Base-by-base conservation (phyloP, 257 asterid genomes). In the Forsythia suspensa region DNA sequence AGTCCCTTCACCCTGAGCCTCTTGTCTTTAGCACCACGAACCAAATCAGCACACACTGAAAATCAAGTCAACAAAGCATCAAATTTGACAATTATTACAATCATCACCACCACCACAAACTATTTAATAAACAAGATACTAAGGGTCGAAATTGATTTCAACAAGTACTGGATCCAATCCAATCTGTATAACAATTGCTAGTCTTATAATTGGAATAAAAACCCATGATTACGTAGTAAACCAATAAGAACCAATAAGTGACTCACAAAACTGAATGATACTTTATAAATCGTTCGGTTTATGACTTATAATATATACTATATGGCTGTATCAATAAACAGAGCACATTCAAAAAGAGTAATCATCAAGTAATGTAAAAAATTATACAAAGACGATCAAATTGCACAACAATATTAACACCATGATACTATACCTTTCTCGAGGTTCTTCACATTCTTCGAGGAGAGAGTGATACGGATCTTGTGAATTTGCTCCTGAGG, bases 401-500 rank as follows among this genome's bases (percentile, higher is more conserved):
- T 42, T 66, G 16, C 18, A 66, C 42, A 67, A 36, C 15, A 16
- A 34, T 44, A 10, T 44, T 2, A 2, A 44, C 15, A 44, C 51
- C 41, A 9, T 67, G 21, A 5, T 0, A 6, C 16, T 20, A 67
- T 7, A 89, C 93, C 91, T 84, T 89, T 89, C 77, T 89, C 93
- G 48, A 89, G 87, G 80, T 89, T 89, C 87, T 87, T 89, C 52
- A 88, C 91, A 51, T 84, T 86, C 80, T 88, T 88, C 0, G 91
- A 88, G 10, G 91, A 88, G 6, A 89, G 88, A 4, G 93, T 89
- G 78, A 89, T 89, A 3, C 93, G 88, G 40, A 89, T 89, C 84
- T 85, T 86, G 76, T 86, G 90, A 80, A 80, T 74, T 77, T 77
- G 80, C 80, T 87, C 89, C 34, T 42, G 82, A 10, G 89, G 70